A percentile compares a stretch with the other conserved stretches of the same genome.
Conservation (phyloP, 768 basidiomycete species). For the Psilocybe tampanensis region DNA sequence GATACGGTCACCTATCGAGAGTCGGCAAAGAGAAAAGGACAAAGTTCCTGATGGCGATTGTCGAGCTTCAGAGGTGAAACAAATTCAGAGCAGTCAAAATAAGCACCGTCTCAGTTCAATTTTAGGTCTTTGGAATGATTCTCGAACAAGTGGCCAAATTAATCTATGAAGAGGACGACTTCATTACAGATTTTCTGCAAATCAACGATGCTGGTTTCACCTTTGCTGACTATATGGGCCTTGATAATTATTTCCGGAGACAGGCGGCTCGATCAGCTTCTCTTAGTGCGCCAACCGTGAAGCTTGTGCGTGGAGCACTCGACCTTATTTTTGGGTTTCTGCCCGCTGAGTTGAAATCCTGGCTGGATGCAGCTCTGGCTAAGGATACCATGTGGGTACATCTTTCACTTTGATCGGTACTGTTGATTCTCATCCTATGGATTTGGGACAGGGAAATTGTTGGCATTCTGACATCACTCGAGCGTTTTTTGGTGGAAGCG, state of each 20-base stretch:
- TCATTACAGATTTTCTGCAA: slow-evolving; percentile 90
- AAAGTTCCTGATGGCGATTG: slow-evolving; percentile 65
- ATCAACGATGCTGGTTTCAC: slow-evolving; percentile 88
- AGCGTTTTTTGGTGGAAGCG: slow-evolving; percentile 74
- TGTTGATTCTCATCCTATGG: slow-evolving; percentile 2
- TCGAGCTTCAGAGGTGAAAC: slow-evolving; percentile 67
- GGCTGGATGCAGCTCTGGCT: slow-evolving; percentile 79
- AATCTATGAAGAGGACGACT: slow-evolving; percentile 84
- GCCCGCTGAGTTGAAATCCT: slow-evolving; percentile 76
- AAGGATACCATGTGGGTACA: slow-evolving; percentile 69
- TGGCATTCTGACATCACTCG: slow-evolving; percentile 78
- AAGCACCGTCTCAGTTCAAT: background rate
- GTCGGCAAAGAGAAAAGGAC: slow-evolving; percentile 60
- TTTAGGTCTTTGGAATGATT: slow-evolving; percentile 72
- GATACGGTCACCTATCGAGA: slow-evolving; percentile 77
- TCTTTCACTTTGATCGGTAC: background rate
- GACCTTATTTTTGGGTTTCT: slow-evolving; percentile 96
- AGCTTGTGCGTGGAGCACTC: slow-evolving; percentile 87
- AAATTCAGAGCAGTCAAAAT: background rate
- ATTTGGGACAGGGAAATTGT: slow-evolving; percentile 68
- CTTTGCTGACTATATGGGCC: slow-evolving; percentile 92
- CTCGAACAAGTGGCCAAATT: slow-evolving; percentile 76
- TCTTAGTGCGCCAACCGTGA: slow-evolving; percentile 68
- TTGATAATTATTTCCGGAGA: slow-evolving; percentile 93
- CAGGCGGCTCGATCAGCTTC: slow-evolving; percentile 80